Base-by-base conservation (phyloP, 2,329 filamentous ascomycete genomes). In the Aspergillus fumigatiaffinis region DNA sequence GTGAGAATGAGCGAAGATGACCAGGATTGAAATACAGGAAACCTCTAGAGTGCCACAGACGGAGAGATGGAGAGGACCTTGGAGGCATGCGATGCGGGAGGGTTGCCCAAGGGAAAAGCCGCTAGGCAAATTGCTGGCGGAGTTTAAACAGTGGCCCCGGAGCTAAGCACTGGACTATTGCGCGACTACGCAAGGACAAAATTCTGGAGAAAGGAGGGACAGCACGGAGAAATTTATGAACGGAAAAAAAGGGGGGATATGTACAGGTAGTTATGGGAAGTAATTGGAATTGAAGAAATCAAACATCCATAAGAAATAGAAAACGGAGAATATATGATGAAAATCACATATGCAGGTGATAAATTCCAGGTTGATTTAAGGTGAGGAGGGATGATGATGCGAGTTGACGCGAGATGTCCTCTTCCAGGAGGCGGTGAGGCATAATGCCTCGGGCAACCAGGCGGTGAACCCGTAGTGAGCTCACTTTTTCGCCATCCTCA, bases 61-160 rank as follows among this genome's bases (percentile, higher is more conserved):
- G 60, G 56, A 54, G 51, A 52, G 54, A 50, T 60, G 60, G 56
- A 61, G 68, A 66, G 71, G 65, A 74, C 72, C 72, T 73, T 74
- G 71, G 61, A 67, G 63, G 67, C 71, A 73, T 73, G 52, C 67
- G 63, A 65, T 60, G 59, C 60, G 55, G 26, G 60, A 61, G 46
- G 26, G 53, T 28, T 25, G 32, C 26, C 42, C 28, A 44, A 51
- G 35, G 21, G 42, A 41, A 52, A 52, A 46, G 55, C 52, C 55
- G 21, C 55, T 52, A 54, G 26, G 47, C 41, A 26, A 26, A 20
- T 48, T 8, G 41, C 35, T 38, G 48, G 50, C 49, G 32, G 44
- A 32, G 52, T 49, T 46, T 8, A 25, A 17, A 41, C 20, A 49
- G 29, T 23, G 54, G 29, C 21, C 50, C 23, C 42, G 47, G 47